Base-by-base conservation (phyloP, 2,329 filamentous ascomycete genomes). In the Trematosphaeria pertusa region DNA sequence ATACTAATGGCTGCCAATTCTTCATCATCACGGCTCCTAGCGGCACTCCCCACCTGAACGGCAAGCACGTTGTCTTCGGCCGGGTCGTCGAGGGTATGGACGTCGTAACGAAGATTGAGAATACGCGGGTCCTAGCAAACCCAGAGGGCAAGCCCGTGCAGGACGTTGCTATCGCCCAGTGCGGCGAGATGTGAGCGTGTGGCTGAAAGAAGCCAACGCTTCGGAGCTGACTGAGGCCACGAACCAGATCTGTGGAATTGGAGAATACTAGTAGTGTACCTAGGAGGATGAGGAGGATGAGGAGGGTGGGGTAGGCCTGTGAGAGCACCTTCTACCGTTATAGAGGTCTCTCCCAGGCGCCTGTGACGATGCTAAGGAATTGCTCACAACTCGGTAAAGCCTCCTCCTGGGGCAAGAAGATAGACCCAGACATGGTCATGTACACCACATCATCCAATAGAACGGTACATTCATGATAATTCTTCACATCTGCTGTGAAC, bases 1-100 rank as follows among this genome's bases (percentile, higher is more conserved):
- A 97, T 74, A 93, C 89, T 57, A 97, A 97, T 72, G 94, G 94
- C 28, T 91, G 86, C 49, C 94, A 97, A 69, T 99, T 99, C 80
- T 99, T 99, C 80, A 93, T 97, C 76, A 97, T 92, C 2, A 94
- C 89, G 0, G 88, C 88, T 2, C 56, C 59, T 39, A 56, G 51
- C 18, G 81, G 88, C 4, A 94, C 93, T 0, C 90, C 91, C 1
- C 95, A 95, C 68, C 78, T 99, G 19, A 88, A 97, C 73, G 84
- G 83, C 66, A 97, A 97, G 75, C 94, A 99, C 71, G 91, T 96
- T 46, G 92, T 97, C 14, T 97, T 97, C 63, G 94, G 94, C 39
- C 87, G 89, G 70, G 93, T 97, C 1, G 79, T 91, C 34, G 89
- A 92, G 31, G 92, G 93, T 28, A 87, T 97, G 83, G 91, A 97